Evolutionary conservation across 495 filamentous ascomycete genomes (phyloP).

Genomic region (Parmelia sp.): DNA sequence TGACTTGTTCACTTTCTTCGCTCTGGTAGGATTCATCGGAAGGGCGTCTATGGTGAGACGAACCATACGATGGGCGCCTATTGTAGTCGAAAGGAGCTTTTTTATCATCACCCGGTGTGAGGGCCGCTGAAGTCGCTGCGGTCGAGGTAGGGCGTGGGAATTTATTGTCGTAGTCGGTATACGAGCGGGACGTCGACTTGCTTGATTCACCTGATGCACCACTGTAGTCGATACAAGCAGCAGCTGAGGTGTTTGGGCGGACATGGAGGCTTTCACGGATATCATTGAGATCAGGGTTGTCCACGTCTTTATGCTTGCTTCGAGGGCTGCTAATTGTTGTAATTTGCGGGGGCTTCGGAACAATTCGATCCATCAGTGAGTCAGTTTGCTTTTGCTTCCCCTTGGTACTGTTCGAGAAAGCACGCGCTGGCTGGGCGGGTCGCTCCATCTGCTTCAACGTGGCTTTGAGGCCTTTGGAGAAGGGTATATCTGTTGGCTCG

Average conservation of each 20-base stretch:
- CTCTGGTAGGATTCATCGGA: slow-evolving; percentile 9
- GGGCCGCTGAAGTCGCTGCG: slow-evolving; percentile 23
- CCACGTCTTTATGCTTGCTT: slow-evolving; percentile 8
- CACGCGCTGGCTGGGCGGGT: neutral
- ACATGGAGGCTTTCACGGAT: slow-evolving; percentile 17
- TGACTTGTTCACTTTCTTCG: slow-evolving; percentile 18
- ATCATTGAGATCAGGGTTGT: slow-evolving; percentile 15
- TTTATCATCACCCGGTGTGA: slow-evolving; percentile 24
- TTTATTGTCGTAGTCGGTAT: slow-evolving; percentile 24
- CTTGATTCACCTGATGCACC: slow-evolving; percentile 23
- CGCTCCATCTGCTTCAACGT: neutral
- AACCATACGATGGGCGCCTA: slow-evolving; percentile 12
- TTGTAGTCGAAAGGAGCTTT: slow-evolving; percentile 6
- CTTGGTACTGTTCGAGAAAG: neutral
- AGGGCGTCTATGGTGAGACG: slow-evolving; percentile 7
- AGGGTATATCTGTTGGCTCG: neutral
- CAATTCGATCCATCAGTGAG: slow-evolving; percentile 5
- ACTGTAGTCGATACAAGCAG: slow-evolving; percentile 23
- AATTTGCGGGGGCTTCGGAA: slow-evolving; percentile 21
- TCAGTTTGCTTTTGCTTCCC: slow-evolving; percentile 5
- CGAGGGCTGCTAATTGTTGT: slow-evolving; percentile 14
- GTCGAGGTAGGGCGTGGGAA: slow-evolving; percentile 23
- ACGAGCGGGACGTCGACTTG: slow-evolving; percentile 26
- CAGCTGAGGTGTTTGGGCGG: slow-evolving; percentile 26
- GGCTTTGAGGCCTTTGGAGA: neutral